Evolutionary conservation across 2,329 filamentous ascomycete genomes (phyloP).

Genomic region (Epichloe gansuensis): DNA sequence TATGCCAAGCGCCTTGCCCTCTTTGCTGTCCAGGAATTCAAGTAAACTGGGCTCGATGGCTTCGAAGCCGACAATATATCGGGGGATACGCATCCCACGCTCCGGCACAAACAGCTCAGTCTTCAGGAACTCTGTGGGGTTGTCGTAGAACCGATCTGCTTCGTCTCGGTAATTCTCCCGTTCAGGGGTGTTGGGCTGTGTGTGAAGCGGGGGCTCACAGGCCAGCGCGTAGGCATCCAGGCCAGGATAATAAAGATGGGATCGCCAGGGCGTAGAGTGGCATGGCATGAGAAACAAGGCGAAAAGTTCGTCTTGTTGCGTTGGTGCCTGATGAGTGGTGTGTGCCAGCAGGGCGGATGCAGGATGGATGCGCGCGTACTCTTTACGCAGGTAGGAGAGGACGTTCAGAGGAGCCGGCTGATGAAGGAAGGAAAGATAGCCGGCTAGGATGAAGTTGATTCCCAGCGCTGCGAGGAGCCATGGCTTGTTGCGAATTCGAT

Average conservation of each 20-base stretch:
- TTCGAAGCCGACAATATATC: slow-evolving; percentile 50
- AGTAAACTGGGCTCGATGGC: slow-evolving; percentile 36
- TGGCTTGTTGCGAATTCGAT: slow-evolving; percentile 35
- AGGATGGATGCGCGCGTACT: slow-evolving; percentile 50
- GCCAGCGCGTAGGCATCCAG: slow-evolving; percentile 74
- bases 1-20: slow-evolving; percentile 29
- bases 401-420: slow-evolving; percentile 69
- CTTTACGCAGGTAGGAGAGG: slow-evolving; percentile 58
- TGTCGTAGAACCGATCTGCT: slow-evolving; percentile 80
- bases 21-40: slow-evolving; percentile 29
- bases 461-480: slow-evolving; percentile 46
- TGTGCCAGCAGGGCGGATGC: slow-evolving; percentile 12
- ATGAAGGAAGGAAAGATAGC: slow-evolving; percentile 65
- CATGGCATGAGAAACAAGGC: slow-evolving; percentile 87
- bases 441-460: slow-evolving; percentile 57
- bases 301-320: slow-evolving; percentile 36
- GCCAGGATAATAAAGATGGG: slow-evolving; percentile 62
- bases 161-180: slow-evolving; percentile 69
- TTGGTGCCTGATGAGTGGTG: slow-evolving; percentile 8
- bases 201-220: slow-evolving; percentile 76
- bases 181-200: slow-evolving; percentile 42
- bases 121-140: slow-evolving; percentile 40
- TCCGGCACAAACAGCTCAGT: slow-evolving; percentile 32
- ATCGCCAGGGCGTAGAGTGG: slow-evolving; percentile 91
- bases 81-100: slow-evolving; percentile 25